Evolutionary conservation across 495 filamentous ascomycete species (phyloP).

Genomic region (Lasiosphaeria ovina): DNA sequence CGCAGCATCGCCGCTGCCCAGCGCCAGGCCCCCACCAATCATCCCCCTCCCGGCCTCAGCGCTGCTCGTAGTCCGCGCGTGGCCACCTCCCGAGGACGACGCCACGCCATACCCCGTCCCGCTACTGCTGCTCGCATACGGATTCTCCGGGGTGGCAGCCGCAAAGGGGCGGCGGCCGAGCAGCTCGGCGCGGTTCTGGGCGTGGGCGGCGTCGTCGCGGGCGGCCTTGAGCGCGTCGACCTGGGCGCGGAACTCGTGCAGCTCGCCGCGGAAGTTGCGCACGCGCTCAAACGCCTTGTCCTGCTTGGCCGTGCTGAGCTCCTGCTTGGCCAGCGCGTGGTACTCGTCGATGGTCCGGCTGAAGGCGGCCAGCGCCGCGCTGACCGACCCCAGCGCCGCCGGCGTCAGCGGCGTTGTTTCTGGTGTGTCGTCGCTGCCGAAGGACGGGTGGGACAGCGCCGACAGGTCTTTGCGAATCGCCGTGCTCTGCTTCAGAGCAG

Average conservation of each 20-base stretch:
- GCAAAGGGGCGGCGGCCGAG: conserved; percentile 87
- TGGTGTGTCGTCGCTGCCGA: conserved; percentile 47
- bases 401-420: conserved; percentile 48
- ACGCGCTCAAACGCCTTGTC: conserved; percentile 86
- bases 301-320: conserved; percentile 82
- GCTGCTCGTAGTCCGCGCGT: conserved; percentile 30
- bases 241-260: conserved; percentile 71
- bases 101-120: conserved; percentile 27
- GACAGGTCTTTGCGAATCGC: conserved; percentile 83
- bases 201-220: conserved; percentile 69
- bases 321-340: conserved; percentile 75
- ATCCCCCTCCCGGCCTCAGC: conserved; percentile 20
- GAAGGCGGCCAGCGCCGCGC: conserved; percentile 83
- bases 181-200: conserved; percentile 77
- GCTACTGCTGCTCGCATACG: conserved; percentile 67
- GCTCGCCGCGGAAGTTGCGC: conserved; percentile 79
- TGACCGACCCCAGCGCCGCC: conserved; percentile 47
- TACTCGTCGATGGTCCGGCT: conserved; percentile 94
- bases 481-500: conserved; percentile 88
- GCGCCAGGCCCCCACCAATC: conserved; percentile 42
- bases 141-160: conserved; percentile 88
- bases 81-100: conserved; percentile 24
- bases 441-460: conserved; percentile 61
- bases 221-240: conserved; percentile 74
- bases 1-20: conserved; percentile 55